Conservation (phyloP, 345 rosid species). For the Eucalyptus tenuipes region DNA sequence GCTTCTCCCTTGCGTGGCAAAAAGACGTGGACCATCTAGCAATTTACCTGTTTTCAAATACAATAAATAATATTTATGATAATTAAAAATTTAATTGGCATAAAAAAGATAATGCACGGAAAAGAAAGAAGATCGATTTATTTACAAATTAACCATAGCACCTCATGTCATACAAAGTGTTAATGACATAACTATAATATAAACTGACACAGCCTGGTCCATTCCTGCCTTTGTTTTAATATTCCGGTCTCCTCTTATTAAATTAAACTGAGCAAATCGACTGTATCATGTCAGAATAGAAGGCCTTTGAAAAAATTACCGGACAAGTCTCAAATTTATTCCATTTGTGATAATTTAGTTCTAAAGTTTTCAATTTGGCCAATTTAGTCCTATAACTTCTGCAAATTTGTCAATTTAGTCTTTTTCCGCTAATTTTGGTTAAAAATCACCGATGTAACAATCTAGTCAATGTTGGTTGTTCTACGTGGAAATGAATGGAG, state of each 20-base stretch:
- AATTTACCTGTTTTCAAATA: not conserved
- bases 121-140: not conserved
- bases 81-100: not conserved
- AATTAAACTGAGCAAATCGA: not conserved
- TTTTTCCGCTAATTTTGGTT: too few species aligned
- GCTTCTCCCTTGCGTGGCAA: not conserved
- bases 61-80: not conserved
- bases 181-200: not conserved
- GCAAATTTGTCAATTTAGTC: not conserved
- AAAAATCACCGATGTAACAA: too few species aligned
- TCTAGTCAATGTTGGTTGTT: not conserved
- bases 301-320: not conserved
- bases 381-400: too few species aligned
- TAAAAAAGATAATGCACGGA: not conserved
- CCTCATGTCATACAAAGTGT: not conserved
- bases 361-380: too few species aligned
- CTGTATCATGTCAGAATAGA: not conserved
- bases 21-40: not conserved
- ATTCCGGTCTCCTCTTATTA: not conserved
- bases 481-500: accelerated
- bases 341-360: not conserved
- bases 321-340: too few species aligned
- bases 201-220: not conserved
- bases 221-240: not conserved
- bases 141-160: not conserved